Percentiles rank a stretch among this genome's conserved stretches.
These are phyloP conservation scores for Cotoneaster glaucophyllus DNA, from an alignment of 306 rosid genomes.

Conservation along the genomic window DNA sequence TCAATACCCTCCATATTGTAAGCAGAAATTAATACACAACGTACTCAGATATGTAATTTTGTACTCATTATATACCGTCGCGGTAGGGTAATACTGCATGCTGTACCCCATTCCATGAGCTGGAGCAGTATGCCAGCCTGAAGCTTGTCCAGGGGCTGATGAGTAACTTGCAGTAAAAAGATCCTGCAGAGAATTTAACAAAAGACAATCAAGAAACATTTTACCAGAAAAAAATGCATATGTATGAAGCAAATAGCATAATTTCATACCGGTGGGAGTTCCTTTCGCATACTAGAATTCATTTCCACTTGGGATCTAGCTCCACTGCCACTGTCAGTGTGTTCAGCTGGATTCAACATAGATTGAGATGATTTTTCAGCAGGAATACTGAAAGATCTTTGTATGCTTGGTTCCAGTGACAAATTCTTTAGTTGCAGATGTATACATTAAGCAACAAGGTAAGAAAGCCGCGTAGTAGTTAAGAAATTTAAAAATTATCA, in stretches of 20 bases:
- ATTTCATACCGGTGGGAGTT: slow-evolving; percentile 61
- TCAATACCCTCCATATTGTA: slow-evolving; percentile 11
- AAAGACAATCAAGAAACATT: not conserved
- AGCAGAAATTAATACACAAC: not conserved
- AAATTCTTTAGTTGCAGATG: slow-evolving; percentile 25
- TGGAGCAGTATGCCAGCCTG: slow-evolving; percentile 54
- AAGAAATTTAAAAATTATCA: not conserved
- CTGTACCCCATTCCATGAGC: slow-evolving; percentile 42
- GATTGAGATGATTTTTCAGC: slow-evolving; percentile 27
- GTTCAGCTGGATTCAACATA: slow-evolving; percentile 34
- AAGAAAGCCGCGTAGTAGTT: not conserved
- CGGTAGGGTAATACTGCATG: slow-evolving; percentile 53
- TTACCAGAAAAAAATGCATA: not conserved
- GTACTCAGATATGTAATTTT: not conserved
- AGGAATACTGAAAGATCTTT: slow-evolving; percentile 28
- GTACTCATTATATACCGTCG: slow-evolving; percentile 30
- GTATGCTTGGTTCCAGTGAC: slow-evolving; percentile 14
- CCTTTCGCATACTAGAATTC: slow-evolving; percentile 42
- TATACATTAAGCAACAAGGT: slow-evolving; percentile 12
- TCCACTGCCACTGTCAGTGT: slow-evolving; percentile 11
- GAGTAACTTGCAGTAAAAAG: slow-evolving; percentile 50
- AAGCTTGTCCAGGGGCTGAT: slow-evolving; percentile 33
- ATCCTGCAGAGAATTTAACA: slow-evolving; percentile 50
- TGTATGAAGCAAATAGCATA: not conserved
- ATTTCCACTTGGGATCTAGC: slow-evolving; percentile 31